These are phyloP conservation scores for Wickerhamia fluorescens DNA, from an alignment of 805 yeast genomes.

Conservation along the genomic window DNA sequence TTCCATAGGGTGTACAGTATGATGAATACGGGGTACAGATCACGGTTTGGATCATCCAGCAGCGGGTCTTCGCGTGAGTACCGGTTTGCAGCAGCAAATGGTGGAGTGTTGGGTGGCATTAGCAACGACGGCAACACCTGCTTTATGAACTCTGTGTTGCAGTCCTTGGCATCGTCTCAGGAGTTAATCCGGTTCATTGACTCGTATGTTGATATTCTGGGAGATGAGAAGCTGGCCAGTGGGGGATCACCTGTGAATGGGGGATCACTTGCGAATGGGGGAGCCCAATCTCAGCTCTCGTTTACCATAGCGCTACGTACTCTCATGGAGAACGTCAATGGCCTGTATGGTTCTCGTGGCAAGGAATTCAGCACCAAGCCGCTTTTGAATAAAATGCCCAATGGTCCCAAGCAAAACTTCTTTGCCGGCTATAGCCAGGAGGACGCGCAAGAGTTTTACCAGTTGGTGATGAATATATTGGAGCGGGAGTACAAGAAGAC, in stretches of 20 bases:
- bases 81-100: constrained; percentile 44
- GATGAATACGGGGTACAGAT: no score
- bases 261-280: no score
- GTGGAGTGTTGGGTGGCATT: constrained; percentile 80
- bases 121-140: constrained; percentile 91
- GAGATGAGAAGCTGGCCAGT: no score
- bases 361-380: constrained; percentile 58
- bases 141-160: constrained; percentile 88
- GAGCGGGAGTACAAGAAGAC: constrained; percentile 48
- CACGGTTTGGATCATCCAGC: no score
- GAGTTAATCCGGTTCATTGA: constrained; percentile 52
- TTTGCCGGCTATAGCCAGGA: constrained; percentile 86
- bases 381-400: constrained; percentile 60
- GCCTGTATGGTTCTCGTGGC: constrained; percentile 41
- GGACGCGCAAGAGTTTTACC: constrained; percentile 96
- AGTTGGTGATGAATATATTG: constrained; percentile 58
- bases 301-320: constrained; percentile 51
- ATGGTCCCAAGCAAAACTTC: constrained; percentile 71
- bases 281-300: constrained; percentile 20
- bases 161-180: constrained; percentile 69
- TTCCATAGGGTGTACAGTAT: no score
- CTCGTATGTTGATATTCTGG: constrained; percentile 20
- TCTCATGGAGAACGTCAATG: constrained; percentile 53
- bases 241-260: no score
- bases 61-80: constrained; percentile 24